Conservation (phyloP, 2,329 filamentous ascomycete genomes). For the Fusarium paranaense region DNA sequence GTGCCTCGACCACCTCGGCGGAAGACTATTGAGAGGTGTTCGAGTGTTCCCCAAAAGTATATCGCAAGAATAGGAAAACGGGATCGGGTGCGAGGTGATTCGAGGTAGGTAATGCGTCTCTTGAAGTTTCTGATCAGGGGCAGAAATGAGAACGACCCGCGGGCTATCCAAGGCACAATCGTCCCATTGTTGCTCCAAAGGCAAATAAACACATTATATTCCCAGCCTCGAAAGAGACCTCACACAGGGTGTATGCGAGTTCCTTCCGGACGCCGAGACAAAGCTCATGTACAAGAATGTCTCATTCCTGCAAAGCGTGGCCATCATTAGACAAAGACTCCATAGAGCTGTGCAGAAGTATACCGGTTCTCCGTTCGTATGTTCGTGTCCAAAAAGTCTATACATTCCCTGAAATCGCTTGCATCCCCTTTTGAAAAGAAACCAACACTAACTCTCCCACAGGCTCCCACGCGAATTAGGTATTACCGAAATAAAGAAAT, state of each 20-base stretch:
- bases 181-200: constrained; percentile 41
- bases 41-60: constrained; percentile 8
- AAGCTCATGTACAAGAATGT: constrained; percentile 46
- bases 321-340: constrained; percentile 48
- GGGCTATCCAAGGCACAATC: constrained; percentile 41
- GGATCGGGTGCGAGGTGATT: constrained; percentile 7
- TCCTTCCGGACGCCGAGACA: constrained; percentile 45
- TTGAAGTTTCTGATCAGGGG: constrained; percentile 20
- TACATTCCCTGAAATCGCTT: constrained; percentile 47
- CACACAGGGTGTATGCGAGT: constrained; percentile 41
- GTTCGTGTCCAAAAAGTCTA: constrained; percentile 52
- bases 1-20: background rate
- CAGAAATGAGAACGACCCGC: constrained; percentile 38
- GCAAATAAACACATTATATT: constrained; percentile 49
- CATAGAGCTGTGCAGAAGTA: constrained; percentile 47
- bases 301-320: constrained; percentile 46
- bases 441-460: constrained; percentile 47
- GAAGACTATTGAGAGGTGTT: constrained; percentile 7
- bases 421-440: constrained; percentile 39
- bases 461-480: constrained; percentile 52
- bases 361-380: constrained; percentile 50
- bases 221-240: constrained; percentile 45
- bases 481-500: constrained; percentile 57
- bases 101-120: constrained; percentile 41
- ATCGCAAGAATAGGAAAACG: constrained; percentile 35